Base-by-base conservation (phyloP, 1,284 basidiomycete species). In the Cryptococcus sp. region DNA sequence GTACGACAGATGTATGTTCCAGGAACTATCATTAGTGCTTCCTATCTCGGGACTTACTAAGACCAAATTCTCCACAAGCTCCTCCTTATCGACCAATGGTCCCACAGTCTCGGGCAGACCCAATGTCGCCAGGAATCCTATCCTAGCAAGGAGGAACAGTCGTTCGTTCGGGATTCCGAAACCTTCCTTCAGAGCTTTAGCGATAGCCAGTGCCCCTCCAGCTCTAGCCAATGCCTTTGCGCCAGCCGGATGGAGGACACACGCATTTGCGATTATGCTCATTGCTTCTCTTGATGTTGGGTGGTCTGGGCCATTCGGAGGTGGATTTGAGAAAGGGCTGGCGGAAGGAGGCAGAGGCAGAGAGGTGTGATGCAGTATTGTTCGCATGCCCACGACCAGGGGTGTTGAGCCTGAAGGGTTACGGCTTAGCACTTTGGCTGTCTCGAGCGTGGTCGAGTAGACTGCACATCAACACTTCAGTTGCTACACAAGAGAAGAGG, bases 391-490 rank as follows among this genome's bases (percentile, higher is more conserved):
- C 42, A 40, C 7, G 49, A 7, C 23, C 49, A 50, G 25, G 49
- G 39, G 10, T 13, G 39, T 23, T 2, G 49, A 88, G 13, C 85
- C 87, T 4, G 82, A 76, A 0, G 82, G 83, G 52, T 84, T 81
- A 62, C 85, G 84, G 19, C 86, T 87, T 2, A 92, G 78, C 2
- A 80, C 82, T 73, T 92, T 91, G 56, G 91, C 68, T 0, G 86
- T 83, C 32, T 82, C 76, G 1, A 92, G 76, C 16, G 86, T 87
- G n/a, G 64, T 57, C 1, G 62, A 49, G 40, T 63, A 56, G 21
- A 66, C 65, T 67, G 40, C 1, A 19, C 3, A 45, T 41, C 41
- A 45, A 40, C 25, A 19, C 14, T n/a, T 1, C 19, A n/a, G 22
- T 25, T n/a, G 13, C 10, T 31, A 40, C 4, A 19, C 18, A 32